phyloP scores from a whole-genome alignment of 1,284 basidiomycete species.

The Schizophyllum amplum region DNA sequence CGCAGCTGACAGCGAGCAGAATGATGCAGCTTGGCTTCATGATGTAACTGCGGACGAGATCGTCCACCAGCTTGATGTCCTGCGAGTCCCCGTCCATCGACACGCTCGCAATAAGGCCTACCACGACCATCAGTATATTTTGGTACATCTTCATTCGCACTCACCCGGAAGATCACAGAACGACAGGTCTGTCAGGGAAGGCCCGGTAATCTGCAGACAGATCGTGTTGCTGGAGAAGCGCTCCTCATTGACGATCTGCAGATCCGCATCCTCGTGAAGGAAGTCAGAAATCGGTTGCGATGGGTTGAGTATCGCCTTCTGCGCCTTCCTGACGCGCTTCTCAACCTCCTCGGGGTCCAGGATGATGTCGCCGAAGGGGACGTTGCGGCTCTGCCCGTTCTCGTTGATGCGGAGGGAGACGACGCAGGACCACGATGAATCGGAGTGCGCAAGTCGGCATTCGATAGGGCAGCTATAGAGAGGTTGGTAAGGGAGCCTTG shows the following conservation, averaged over 20 bases:
- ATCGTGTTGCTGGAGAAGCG: constrained; percentile 33
- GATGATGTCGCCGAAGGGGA: constrained; percentile 17
- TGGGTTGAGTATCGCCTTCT: constrained; percentile 26
- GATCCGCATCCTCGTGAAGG: constrained; percentile 11
- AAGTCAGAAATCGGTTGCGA: constrained; percentile 12
- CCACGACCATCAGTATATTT: too few relatives aligned
- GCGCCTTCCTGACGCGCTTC: constrained; percentile 21
- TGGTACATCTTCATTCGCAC: too few relatives aligned
- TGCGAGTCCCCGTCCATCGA: too few relatives aligned
- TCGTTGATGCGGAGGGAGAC: constrained; percentile 19
- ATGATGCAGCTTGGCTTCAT: too few relatives aligned
- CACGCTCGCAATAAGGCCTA: too few relatives aligned
- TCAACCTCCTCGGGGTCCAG: constrained; percentile 18
- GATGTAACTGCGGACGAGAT: too few relatives aligned
- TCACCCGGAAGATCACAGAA: constrained; percentile 39
- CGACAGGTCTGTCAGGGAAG: constrained; percentile 30
- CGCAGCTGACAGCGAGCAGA: too few relatives aligned
- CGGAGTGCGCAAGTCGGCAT: constrained; percentile 12
- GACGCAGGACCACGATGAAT: constrained; percentile 19
- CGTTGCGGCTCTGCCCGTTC: constrained; percentile 13
- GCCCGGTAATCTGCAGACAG: constrained; percentile 29
- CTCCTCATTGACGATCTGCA: constrained; percentile 9
- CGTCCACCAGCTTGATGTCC: too few relatives aligned
- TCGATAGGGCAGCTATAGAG: constrained; percentile 21
- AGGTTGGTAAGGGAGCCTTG: not conserved